Percentiles rank a stretch among this genome's conserved stretches.
Conservation (phyloP, 2,329 filamentous ascomycete genomes). For the Aspergillus ruber region DNA sequence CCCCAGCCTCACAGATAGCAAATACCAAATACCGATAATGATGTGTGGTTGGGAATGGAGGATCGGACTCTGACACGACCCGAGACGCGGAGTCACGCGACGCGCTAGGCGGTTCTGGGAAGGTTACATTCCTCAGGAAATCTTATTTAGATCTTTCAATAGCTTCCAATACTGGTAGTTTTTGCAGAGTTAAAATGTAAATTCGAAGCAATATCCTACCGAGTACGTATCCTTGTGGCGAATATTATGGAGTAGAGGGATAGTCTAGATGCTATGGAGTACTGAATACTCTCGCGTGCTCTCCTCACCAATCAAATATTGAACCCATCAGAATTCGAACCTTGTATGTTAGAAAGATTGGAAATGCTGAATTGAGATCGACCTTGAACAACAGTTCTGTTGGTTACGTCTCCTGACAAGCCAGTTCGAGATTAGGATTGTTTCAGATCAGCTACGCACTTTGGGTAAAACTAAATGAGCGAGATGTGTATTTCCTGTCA, state of each 20-base stretch:
- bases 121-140: conserved; percentile 19
- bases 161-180: not conserved
- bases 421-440: not conserved
- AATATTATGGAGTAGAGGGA: too few species aligned
- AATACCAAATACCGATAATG: not conserved
- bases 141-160: not conserved
- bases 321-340: too few species aligned
- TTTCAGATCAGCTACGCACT: not conserved
- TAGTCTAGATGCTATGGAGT: too few species aligned
- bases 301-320: too few species aligned
- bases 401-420: not conserved
- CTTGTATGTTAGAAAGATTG: not conserved
- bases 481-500: too few species aligned
- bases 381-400: not conserved
- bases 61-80: conserved; percentile 1
- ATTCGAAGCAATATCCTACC: not conserved
- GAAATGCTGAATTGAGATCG: not conserved
- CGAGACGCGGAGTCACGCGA: conserved; percentile 8
- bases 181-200: not conserved
- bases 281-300: too few species aligned
- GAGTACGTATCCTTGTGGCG: too few species aligned
- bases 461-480: too few species aligned
- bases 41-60: not conserved
- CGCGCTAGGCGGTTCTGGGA: conserved; percentile 9
- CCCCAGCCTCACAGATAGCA: not conserved